A percentile compares a stretch with the other conserved stretches of the same genome.
Conservation (phyloP, 1,139 yeast species). For the Yamadazyma songkhlaensis region DNA sequence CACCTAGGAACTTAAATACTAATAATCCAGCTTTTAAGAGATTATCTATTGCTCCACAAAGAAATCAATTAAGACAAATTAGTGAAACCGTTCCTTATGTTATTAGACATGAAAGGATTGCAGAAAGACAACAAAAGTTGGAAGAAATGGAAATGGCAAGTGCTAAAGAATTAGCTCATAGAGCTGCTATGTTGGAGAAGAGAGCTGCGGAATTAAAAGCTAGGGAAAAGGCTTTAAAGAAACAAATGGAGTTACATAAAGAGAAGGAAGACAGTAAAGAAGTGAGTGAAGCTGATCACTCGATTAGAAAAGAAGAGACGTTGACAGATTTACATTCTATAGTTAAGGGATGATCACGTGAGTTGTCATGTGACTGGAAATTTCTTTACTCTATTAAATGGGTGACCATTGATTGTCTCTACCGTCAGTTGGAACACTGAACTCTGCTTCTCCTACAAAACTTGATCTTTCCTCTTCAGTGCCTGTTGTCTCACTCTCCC, state of each 20-base stretch:
- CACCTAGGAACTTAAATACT: constrained; percentile 25
- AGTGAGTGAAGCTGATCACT: constrained; percentile 1
- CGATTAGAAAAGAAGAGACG: constrained; percentile 45
- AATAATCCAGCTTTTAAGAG: constrained; percentile 51
- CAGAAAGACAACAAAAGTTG: constrained; percentile 72
- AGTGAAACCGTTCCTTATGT: constrained; percentile 83
- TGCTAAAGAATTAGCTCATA: constrained; percentile 65
- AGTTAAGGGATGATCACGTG: no score
- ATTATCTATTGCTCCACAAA: constrained; percentile 58
- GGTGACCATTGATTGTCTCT: no score
- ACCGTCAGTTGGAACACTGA: no score
- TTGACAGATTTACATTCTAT: constrained; percentile 52
- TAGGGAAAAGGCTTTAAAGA: constrained; percentile 53
- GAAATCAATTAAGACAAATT: constrained; percentile 68
- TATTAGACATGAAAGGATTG: constrained; percentile 68
- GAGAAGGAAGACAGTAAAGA: not conserved
- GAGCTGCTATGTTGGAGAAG: constrained; percentile 75
- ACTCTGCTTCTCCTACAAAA: no score
- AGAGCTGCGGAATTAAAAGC: constrained; percentile 72
- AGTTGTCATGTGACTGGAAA: no score
- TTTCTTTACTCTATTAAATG: no score
- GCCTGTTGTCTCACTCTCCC: no score
- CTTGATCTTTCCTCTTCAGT: no score
- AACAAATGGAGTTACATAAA: constrained; percentile 29
- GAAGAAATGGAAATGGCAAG: constrained; percentile 78